Conservation (phyloP, 345 rosid genomes). For the Dovyalis caffra region DNA sequence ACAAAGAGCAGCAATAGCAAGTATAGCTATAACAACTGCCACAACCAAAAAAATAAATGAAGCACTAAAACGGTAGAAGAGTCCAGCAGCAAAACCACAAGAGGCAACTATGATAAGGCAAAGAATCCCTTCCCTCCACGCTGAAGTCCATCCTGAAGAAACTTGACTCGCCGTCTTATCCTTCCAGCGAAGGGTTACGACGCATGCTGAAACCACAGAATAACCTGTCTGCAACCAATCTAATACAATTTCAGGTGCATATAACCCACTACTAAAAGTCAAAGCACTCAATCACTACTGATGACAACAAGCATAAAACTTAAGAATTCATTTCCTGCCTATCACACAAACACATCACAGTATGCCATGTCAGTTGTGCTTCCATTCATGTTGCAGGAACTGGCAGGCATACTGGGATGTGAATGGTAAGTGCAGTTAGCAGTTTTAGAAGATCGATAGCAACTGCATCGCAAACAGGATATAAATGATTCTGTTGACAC, state of each 20-base stretch:
- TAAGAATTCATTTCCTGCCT: neutral
- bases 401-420: neutral
- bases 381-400: neutral
- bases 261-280: neutral
- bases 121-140: conserved; percentile 73
- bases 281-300: neutral
- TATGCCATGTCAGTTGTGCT: neutral
- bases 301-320: neutral
- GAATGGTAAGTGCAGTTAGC: conserved; percentile 1
- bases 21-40: conserved; percentile 48
- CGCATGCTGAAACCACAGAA: conserved; percentile 94
- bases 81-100: conserved; percentile 78
- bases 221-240: conserved; percentile 80
- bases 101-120: conserved; percentile 64
- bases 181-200: conserved; percentile 76
- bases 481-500: neutral
- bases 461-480: neutral
- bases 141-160: conserved; percentile 55
- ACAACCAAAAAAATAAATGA: conserved; percentile 47
- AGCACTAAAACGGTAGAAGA: conserved; percentile 56
- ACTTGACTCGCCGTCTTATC: conserved; percentile 48
- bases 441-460: neutral
- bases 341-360: conserved; percentile 1
- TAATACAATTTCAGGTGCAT: conserved; percentile 12
- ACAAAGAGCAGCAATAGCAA: conserved; percentile 58